Conservation (phyloP, 2,329 filamentous ascomycete genomes). For the Stagonosporopsis vannaccii region DNA sequence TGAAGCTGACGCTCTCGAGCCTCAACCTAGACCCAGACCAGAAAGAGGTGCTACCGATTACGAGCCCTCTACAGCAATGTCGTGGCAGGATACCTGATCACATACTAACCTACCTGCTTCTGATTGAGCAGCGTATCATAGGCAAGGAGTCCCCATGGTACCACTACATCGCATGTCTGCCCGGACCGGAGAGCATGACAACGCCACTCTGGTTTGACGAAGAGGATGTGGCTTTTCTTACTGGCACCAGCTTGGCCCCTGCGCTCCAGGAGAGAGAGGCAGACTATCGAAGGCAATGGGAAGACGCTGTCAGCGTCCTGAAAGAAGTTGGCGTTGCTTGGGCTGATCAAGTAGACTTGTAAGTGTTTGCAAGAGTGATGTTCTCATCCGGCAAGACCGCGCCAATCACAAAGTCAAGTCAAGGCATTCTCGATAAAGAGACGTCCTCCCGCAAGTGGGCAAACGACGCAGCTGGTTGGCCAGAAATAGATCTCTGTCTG, state of each 20-base stretch:
- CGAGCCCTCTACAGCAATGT: slow-evolving; percentile 36
- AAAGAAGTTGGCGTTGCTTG: slow-evolving; percentile 24
- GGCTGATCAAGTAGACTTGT: slow-evolving; percentile 31
- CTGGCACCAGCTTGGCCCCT: slow-evolving; percentile 44
- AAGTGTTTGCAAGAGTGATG: slow-evolving; percentile 23
- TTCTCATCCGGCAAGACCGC: neutral
- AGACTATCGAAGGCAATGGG: slow-evolving; percentile 35
- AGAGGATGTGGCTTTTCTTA: slow-evolving; percentile 44
- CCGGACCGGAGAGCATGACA: slow-evolving; percentile 39
- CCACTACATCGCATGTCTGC: slow-evolving; percentile 48
- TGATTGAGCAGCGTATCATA: slow-evolving; percentile 44
- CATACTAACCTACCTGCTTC: slow-evolving; percentile 46
- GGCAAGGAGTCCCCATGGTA: slow-evolving; percentile 43
- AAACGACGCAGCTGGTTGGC: neutral
- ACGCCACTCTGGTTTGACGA: slow-evolving; percentile 49
- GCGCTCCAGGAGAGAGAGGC: slow-evolving; percentile 33
- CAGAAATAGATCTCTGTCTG: too few relatives aligned
- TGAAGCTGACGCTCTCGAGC: slow-evolving; percentile 45
- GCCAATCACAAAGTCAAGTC: neutral
- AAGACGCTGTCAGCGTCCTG: slow-evolving; percentile 30
- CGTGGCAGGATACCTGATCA: slow-evolving; percentile 39
- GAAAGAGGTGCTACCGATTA: slow-evolving; percentile 32
- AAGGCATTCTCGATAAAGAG: too few relatives aligned
- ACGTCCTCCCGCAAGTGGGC: too few relatives aligned
- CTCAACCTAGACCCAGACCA: slow-evolving; percentile 45